These are phyloP conservation scores for Phytophthora foliorum DNA, from an alignment of 352 stramenopile species.

Conservation along the genomic window DNA sequence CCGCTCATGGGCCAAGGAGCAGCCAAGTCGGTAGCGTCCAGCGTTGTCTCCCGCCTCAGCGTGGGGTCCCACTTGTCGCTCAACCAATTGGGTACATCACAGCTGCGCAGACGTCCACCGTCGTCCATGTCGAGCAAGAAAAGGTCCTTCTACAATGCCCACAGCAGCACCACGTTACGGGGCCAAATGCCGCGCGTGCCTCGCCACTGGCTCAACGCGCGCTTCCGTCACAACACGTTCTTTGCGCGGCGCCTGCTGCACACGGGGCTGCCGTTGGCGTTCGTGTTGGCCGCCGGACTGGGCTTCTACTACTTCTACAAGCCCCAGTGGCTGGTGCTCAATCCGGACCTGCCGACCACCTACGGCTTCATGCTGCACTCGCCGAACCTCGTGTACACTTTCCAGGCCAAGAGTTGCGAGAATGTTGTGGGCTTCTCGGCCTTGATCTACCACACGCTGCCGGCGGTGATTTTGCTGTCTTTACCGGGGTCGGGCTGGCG, in stretches of 20 bases:
- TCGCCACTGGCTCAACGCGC: slow-evolving; percentile 61
- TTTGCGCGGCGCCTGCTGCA: slow-evolving; percentile 74
- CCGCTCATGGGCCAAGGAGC: slow-evolving; percentile 37
- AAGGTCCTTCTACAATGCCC: slow-evolving; percentile 59
- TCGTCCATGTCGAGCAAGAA: slow-evolving; percentile 54
- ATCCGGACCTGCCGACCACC: slow-evolving; percentile 23
- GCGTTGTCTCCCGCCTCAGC: slow-evolving; percentile 28
- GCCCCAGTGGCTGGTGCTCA: slow-evolving; percentile 56
- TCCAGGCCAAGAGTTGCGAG: slow-evolving; percentile 73
- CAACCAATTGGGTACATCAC: slow-evolving; percentile 24
- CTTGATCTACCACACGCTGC: slow-evolving; percentile 75
- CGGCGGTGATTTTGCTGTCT: slow-evolving; percentile 65
- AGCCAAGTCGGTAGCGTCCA: slow-evolving; percentile 32
- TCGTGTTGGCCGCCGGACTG: slow-evolving; percentile 55
- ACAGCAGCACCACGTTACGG: slow-evolving; percentile 31
- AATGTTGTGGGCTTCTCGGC: slow-evolving; percentile 86
- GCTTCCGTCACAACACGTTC: slow-evolving; percentile 82
- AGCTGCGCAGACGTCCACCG: slow-evolving; percentile 32
- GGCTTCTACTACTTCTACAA: slow-evolving; percentile 83
- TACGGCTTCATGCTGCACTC: slow-evolving; percentile 66
- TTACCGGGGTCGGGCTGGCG: slow-evolving; percentile 67
- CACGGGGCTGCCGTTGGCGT: slow-evolving; percentile 48
- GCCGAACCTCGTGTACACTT: slow-evolving; percentile 66
- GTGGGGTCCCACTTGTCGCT: slow-evolving; percentile 41
- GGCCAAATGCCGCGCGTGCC: slow-evolving; percentile 68